These are phyloP conservation scores for Lobosporangium transversale DNA, from an alignment of 192 early-diverging fungal genomes.

Conservation along the genomic window DNA sequence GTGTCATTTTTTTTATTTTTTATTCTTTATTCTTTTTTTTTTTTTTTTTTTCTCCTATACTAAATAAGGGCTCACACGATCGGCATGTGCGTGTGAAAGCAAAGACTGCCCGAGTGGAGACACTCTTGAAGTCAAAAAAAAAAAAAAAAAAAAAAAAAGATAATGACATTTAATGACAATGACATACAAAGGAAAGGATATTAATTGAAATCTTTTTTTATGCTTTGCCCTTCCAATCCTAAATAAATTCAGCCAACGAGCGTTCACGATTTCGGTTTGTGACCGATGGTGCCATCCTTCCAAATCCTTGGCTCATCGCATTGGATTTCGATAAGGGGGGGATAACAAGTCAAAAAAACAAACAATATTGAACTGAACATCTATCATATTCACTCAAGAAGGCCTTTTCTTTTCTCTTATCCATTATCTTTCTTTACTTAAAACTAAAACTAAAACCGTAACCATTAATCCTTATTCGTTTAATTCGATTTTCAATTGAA, in stretches of 20 bases:
- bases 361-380: too few relatives aligned
- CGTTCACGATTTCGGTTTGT: constrained; percentile 3
- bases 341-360: too few relatives aligned
- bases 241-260: constrained; percentile 13
- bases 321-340: background rate
- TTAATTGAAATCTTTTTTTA: background rate
- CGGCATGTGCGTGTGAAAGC: constrained; percentile 9
- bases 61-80: constrained; percentile 9
- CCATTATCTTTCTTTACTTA: too few relatives aligned
- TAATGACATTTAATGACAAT: background rate
- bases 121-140: background rate
- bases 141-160: background rate
- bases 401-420: too few relatives aligned
- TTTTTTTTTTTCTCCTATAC: too few relatives aligned
- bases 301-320: constrained; percentile 14
- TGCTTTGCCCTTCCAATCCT: background rate
- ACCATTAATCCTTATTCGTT: too few relatives aligned
- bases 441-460: too few relatives aligned
- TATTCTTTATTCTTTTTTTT: background rate
- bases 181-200: too few relatives aligned
- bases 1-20: background rate
- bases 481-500: too few relatives aligned
- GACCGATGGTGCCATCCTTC: constrained; percentile 29
- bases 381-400: too few relatives aligned
- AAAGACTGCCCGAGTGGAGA: background rate